phyloP scores from a whole-genome alignment of 2,329 filamentous ascomycete genomes.

The Bipolaris bicolor region DNA sequence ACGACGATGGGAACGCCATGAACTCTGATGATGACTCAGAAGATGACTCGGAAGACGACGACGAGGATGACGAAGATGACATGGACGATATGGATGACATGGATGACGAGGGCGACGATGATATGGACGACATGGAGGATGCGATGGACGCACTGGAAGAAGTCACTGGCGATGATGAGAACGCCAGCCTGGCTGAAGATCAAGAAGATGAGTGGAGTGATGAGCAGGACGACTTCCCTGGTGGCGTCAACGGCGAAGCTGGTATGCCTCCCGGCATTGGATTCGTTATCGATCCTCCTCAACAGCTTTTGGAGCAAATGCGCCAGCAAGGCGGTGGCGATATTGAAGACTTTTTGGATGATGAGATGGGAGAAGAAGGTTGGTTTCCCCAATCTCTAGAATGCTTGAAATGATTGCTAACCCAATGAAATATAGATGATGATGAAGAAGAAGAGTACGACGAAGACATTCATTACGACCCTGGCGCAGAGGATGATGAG shows the following conservation, averaged over 20 bases:
- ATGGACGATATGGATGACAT: constrained; percentile 55
- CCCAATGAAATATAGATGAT: constrained; percentile 54
- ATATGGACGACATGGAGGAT: constrained; percentile 52
- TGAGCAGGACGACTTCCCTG: constrained; percentile 54
- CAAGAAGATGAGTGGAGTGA: constrained; percentile 53
- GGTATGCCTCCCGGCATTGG: constrained; percentile 55
- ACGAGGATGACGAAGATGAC: constrained; percentile 55
- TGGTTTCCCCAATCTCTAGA: constrained; percentile 49
- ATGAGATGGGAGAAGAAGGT: constrained; percentile 65
- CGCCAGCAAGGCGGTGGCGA: constrained; percentile 52
- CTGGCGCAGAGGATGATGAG: constrained; percentile 57
- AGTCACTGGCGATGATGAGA: constrained; percentile 56
- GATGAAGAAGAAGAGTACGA: constrained; percentile 75
- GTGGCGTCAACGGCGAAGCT: constrained; percentile 58
- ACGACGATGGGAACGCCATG: constrained; percentile 66
- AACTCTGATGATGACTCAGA: constrained; percentile 61
- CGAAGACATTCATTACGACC: constrained; percentile 65
- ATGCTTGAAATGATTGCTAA: constrained; percentile 41
- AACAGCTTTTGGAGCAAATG: constrained; percentile 45
- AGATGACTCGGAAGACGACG: constrained; percentile 62
- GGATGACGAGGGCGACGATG: constrained; percentile 41
- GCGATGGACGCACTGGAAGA: constrained; percentile 47
- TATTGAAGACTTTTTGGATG: constrained; percentile 61
- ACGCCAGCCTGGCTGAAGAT: constrained; percentile 52
- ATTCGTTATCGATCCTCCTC: constrained; percentile 46